Base-by-base conservation (phyloP, 208 protist species). In the Wallacemonas collosoma region DNA sequence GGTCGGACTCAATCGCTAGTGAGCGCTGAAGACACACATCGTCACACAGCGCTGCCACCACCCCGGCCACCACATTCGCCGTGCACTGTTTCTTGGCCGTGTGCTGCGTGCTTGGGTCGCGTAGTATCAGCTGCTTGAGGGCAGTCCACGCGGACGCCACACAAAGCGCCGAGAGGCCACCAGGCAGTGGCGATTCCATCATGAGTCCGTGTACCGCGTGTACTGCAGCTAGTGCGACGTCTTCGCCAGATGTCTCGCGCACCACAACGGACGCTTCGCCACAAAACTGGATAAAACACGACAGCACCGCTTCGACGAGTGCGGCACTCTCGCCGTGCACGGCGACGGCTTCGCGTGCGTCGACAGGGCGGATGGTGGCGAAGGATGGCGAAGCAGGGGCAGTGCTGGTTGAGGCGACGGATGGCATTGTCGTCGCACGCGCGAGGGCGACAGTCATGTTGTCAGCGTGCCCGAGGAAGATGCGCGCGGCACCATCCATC, bases 121-220 rank as follows among this genome's bases (percentile, higher is more conserved):
- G 72, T 39, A 79, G 73, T 11, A 90, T 44, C 9, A 93, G 69
- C 9, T 62, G 62, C 74, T 88, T 81, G 36, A 88, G 61, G 3
- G 80, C 81, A 2, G 62, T 12, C 87, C 87, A 93, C 35, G 84
- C 82, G 3, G 80, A 43, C 58, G 80, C 66, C 61, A 77, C 51
- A 67, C 73, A 54, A 7, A 40, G 38, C 3, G 40, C 2, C 7
- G 68, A 60, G 9, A 72, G 41, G 15, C 55, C 50, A 41, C 68
- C 68, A 15, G 47, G 38, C 40, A 65, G 73, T 2, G 72, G 79
- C 50, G 81, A 53, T 72, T 91, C 81, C 39, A 81, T 76, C 17
- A 94, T 65, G 12, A 94, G 65, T 0, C 74, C 71, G 72, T 90
- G 85, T 43, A 94, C 51, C 5, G 86, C 86, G 65, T 85, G 80